phyloP scores from a whole-genome alignment of 345 rosid genomes.

The Physaria fendleri region DNA sequence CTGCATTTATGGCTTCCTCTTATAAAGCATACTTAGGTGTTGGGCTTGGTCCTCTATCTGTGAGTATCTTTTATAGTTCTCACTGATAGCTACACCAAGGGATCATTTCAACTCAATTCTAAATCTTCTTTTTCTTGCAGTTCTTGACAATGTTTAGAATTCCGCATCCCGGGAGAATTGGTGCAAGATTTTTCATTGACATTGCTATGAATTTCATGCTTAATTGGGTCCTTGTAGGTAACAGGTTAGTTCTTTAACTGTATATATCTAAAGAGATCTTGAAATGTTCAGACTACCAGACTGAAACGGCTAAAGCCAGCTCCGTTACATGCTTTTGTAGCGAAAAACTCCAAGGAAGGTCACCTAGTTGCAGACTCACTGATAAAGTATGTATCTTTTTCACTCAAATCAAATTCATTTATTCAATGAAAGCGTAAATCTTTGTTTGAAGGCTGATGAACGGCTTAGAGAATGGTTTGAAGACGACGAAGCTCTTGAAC shows the following conservation, averaged over 20 bases:
- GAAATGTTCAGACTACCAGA: not conserved
- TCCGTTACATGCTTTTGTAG: conserved; percentile 30
- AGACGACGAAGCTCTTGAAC: conserved; percentile 75
- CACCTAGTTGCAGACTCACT: conserved; percentile 69
- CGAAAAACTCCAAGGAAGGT: conserved; percentile 78
- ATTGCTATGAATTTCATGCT: conserved; percentile 80
- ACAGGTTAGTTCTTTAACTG: conserved; percentile 51
- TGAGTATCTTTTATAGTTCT: conserved; percentile 35
- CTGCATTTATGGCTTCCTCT: conserved; percentile 93
- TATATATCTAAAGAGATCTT: not conserved
- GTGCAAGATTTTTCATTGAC: conserved; percentile 73
- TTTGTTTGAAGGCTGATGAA: conserved; percentile 33
- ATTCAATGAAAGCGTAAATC: not conserved
- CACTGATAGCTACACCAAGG: not conserved
- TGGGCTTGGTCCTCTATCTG: conserved; percentile 92
- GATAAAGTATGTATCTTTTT: conserved; percentile 48
- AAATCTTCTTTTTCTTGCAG: conserved; percentile 35
- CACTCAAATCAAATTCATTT: not conserved
- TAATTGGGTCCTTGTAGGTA: conserved; percentile 86
- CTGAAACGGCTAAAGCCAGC: not conserved
- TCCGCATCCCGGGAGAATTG: conserved; percentile 87
- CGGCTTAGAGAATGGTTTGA: conserved; percentile 38
- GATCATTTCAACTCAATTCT: not conserved
- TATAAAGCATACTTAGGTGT: conserved; percentile 94
- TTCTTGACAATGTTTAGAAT: conserved; percentile 78